These are phyloP conservation scores for Hypoxylon sp. DNA, from an alignment of 2,329 filamentous ascomycete genomes.

Conservation along the genomic window DNA sequence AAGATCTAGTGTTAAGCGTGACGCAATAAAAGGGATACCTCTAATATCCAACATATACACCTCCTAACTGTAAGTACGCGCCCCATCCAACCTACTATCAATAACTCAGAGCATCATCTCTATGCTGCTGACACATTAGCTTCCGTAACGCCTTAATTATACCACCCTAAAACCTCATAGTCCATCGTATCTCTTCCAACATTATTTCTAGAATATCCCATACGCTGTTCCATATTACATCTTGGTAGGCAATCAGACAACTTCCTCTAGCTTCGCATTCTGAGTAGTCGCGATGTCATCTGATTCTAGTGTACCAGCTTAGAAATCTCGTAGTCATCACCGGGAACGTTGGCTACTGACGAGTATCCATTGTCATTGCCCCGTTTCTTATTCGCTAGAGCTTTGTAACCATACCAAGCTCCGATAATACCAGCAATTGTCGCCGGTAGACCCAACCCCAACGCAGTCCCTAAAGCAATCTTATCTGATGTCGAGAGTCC, in stretches of 20 bases:
- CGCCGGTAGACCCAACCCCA: conserved; percentile 26
- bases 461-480: conserved; percentile 20
- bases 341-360: neutral
- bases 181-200: neutral
- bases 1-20: too few relatives aligned
- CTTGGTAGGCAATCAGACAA: neutral
- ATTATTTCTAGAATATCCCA: neutral
- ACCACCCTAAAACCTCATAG: neutral
- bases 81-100: too few relatives aligned
- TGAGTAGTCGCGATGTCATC: neutral
- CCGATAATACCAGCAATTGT: conserved; percentile 30
- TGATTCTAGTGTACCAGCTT: neutral
- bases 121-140: neutral
- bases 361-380: neutral
- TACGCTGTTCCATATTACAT: neutral
- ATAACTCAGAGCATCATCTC: neutral
- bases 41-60: too few relatives aligned
- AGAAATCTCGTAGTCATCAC: neutral
- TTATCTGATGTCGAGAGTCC: conserved; percentile 28
- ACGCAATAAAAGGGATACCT: too few relatives aligned
- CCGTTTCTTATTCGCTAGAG: neutral
- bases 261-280: neutral
- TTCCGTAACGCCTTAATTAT: neutral
- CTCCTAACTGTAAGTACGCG: too few relatives aligned
- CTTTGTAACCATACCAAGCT: conserved; percentile 23